Evolutionary conservation across 495 filamentous ascomycete species (phyloP).

Genomic region (Cryomyces antarcticus): DNA sequence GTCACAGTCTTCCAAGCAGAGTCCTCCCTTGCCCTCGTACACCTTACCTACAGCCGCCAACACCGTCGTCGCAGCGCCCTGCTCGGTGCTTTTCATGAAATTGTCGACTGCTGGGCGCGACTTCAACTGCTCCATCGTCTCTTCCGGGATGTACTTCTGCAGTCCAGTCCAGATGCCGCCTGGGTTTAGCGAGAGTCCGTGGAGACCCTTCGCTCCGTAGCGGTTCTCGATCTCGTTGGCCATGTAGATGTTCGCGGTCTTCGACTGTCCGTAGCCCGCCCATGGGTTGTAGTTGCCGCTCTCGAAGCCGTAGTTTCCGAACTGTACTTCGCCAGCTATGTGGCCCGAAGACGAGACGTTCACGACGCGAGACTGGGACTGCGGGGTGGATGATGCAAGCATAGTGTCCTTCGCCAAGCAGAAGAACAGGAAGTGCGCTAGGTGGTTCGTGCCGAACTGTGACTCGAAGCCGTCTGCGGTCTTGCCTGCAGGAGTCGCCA

Average conservation of each 20-base stretch:
- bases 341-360: slow-evolving; percentile 23
- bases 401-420: slow-evolving; percentile 25
- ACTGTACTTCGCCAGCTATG: slow-evolving; percentile 8
- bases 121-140: slow-evolving; percentile 1
- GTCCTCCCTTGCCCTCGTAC: slow-evolving; percentile 11
- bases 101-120: neutral
- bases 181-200: slow-evolving; percentile 7
- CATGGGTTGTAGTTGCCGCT: slow-evolving; percentile 21
- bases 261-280: slow-evolving; percentile 14
- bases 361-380: slow-evolving; percentile 24
- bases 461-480: slow-evolving; percentile 28
- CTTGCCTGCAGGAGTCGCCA: slow-evolving; percentile 22
- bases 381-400: slow-evolving; percentile 18
- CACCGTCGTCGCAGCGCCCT: slow-evolving; percentile 15
- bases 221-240: slow-evolving; percentile 14
- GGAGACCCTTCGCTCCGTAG: slow-evolving; percentile 10
- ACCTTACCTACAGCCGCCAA: slow-evolving; percentile 12
- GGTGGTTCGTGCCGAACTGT: slow-evolving; percentile 30
- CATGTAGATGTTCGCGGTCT: slow-evolving; percentile 13
- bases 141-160: neutral
- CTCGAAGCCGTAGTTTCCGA: slow-evolving; percentile 19
- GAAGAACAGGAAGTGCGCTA: slow-evolving; percentile 33
- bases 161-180: slow-evolving; percentile 9
- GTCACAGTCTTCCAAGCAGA: slow-evolving; percentile 14
- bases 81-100: slow-evolving; percentile 10